Percentiles rank a stretch among this genome's conserved stretches.
Evolutionary conservation across 2,329 filamentous ascomycete genomes (phyloP).

Genomic region (Ascochyta clinopodiicola): DNA sequence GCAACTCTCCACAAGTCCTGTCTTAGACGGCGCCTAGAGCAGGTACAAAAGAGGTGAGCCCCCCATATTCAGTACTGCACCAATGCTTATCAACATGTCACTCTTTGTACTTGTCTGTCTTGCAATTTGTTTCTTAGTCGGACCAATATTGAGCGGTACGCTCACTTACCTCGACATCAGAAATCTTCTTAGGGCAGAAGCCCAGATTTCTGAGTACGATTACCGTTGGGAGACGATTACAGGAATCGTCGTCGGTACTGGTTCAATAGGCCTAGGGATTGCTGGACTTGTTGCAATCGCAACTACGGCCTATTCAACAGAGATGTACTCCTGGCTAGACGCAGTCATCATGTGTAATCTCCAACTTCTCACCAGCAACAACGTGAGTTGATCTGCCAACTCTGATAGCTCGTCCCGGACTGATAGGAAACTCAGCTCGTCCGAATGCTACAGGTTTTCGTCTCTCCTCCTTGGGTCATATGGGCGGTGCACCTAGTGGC

Average conservation of each 20-base stretch:
- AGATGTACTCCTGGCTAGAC: conserved; percentile 10
- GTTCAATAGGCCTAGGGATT: no score
- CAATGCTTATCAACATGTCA: conserved; percentile 1
- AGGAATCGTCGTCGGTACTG: neutral
- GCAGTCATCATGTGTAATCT: conserved; percentile 15
- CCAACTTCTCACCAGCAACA: conserved; percentile 8
- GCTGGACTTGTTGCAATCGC: conserved; percentile 9
- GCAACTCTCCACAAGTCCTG: neutral
- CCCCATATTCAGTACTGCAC: conserved; percentile 12
- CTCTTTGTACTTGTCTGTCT: conserved; percentile 8
- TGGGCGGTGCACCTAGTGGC: conserved; percentile 4
- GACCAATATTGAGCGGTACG: conserved; percentile 4
- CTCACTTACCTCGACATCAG: conserved; percentile 8
- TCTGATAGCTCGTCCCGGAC: neutral
- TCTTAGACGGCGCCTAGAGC: neutral
- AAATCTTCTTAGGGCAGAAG: no score
- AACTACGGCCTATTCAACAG: conserved; percentile 6
- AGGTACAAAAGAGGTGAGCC: conserved; percentile 10
- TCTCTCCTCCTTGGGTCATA: conserved; percentile 10
- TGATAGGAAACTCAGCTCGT: conserved; percentile 9
- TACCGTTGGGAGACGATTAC: no score
- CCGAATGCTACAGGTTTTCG: conserved; percentile 1
- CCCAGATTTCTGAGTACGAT: no score
- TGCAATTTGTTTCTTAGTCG: conserved; percentile 6
- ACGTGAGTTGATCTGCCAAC: conserved; percentile 3